Conservation (phyloP, 2,329 filamentous ascomycete genomes). For the Salinomyces thailandicus region DNA sequence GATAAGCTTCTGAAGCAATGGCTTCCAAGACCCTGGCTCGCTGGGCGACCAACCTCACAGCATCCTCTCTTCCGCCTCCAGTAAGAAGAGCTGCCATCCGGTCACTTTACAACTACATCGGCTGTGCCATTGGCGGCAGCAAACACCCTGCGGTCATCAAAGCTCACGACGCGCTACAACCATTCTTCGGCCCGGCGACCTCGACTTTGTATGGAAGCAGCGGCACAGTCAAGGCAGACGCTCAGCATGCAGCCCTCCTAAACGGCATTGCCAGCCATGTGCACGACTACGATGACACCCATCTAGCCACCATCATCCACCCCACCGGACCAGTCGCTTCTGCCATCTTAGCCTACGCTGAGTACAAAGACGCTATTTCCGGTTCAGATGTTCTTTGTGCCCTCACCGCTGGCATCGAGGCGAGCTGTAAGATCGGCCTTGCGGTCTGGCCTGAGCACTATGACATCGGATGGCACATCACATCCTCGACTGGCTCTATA, state of each 20-base stretch:
- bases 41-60: slow-evolving; percentile 37
- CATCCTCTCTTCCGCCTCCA: slow-evolving; percentile 30
- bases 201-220: slow-evolving; percentile 29
- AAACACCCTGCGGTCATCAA: slow-evolving; percentile 36
- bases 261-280: slow-evolving; percentile 48
- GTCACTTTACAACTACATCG: slow-evolving; percentile 45
- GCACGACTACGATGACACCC: slow-evolving; percentile 49
- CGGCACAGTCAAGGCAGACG: slow-evolving; percentile 30
- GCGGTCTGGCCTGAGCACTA: slow-evolving; percentile 46
- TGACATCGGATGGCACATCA: slow-evolving; percentile 48
- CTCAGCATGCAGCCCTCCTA: slow-evolving; percentile 41
- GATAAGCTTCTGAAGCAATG: slow-evolving; percentile 25
- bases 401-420: slow-evolving; percentile 43
- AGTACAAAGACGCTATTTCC: slow-evolving; percentile 31
- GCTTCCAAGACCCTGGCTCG: slow-evolving; percentile 39
- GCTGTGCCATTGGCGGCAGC: slow-evolving; percentile 43
- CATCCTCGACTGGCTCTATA: slow-evolving; percentile 42
- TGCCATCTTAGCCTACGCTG: slow-evolving; percentile 40
- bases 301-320: slow-evolving; percentile 47
- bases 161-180: slow-evolving; percentile 26
- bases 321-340: slow-evolving; percentile 43
- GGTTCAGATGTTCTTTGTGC: slow-evolving; percentile 43
- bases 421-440: slow-evolving; percentile 43
- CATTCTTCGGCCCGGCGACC: slow-evolving; percentile 30
- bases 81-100: slow-evolving; percentile 37